Evolutionary conservation across 176 grass and related monocot species (phyloP), one percentile per base, ranked within the genome.

Genomic region (Coix lacrymajobi): DNA sequence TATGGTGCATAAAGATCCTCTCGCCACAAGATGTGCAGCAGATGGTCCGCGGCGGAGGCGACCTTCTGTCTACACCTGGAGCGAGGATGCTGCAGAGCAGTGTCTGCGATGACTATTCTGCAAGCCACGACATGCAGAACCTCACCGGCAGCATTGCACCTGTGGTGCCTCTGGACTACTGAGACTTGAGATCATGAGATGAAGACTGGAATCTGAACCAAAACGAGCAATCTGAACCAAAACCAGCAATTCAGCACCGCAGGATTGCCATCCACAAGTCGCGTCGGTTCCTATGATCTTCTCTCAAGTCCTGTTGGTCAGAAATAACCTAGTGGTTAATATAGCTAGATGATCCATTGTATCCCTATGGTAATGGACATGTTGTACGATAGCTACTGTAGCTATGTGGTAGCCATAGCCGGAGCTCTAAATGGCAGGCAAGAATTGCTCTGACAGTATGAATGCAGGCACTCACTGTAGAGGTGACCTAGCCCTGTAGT

Each of bases 1-100:
- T 96, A 65, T 89, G 90, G 94, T 96, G 88, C 83, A 89, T 96
- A 77, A 96, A 91, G 84, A 96, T 96, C 85, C 86, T 96, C 81
- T 96, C 94, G n/a, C 86, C 84, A 4, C 86, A 89, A 78, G 94
- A 96, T 36, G 83, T 91, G 91, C 88, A 93, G 57, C 88, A 93
- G 85, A 89, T 91, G 94, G 88, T 89, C 54, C 87, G 85, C 32
- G 84, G 61, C 9, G 94, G 88, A 11, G 84, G 81, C 8, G 32
- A 54, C 70, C 84, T 93, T 80, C 78, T 89, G 29, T 71, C 82
- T 80, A 39, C 88, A 91, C 66, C 91, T 6, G 87, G 79, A 79
- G 60, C 43, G 37, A 76, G 76, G 86, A 84, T 83, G 87, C 66
- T 80, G 22, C 88, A 85, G 61, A 49, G 80, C 61, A 73, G 83